phyloP scores from a whole-genome alignment of 208 protist species.

The Trypanosoma rangeli region DNA sequence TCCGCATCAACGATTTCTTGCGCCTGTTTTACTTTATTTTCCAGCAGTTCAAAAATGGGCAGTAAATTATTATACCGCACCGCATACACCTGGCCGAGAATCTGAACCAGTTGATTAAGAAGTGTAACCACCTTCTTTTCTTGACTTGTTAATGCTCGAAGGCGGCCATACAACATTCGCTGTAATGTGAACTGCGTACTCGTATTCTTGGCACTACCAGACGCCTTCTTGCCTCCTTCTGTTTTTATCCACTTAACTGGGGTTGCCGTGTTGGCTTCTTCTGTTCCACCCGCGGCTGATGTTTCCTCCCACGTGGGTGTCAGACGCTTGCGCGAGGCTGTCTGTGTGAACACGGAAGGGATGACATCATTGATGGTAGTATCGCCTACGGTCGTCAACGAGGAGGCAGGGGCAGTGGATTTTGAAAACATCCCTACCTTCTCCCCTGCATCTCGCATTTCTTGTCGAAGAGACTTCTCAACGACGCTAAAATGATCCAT shows the following conservation, averaged over 20 bases:
- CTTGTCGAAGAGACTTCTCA: slow-evolving; percentile 50
- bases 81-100: slow-evolving; percentile 79
- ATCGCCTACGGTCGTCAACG: background rate
- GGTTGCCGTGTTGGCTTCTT: background rate
- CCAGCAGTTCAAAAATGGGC: slow-evolving; percentile 68
- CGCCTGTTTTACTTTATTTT: slow-evolving; percentile 35
- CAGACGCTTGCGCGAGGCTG: slow-evolving; percentile 8
- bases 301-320: background rate
- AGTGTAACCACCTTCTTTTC: slow-evolving; percentile 77
- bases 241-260: slow-evolving; percentile 17
- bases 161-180: slow-evolving; percentile 46
- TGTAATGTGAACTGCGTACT: background rate
- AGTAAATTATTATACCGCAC: slow-evolving; percentile 75
- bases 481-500: slow-evolving; percentile 36
- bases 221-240: slow-evolving; percentile 7
- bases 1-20: slow-evolving; percentile 65
- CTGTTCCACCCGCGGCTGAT: background rate
- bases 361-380: background rate
- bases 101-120: slow-evolving; percentile 66
- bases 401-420: slow-evolving; percentile 24
- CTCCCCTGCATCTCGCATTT: slow-evolving; percentile 50
- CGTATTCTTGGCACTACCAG: slow-evolving; percentile 5
- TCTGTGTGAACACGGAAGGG: background rate
- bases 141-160: slow-evolving; percentile 43
- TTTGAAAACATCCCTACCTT: slow-evolving; percentile 57